Percentiles rank a stretch among this genome's conserved stretches.
Evolutionary conservation across 164 flowering plant genomes (phyloP).

Genomic region (Stephania japonica): DNA sequence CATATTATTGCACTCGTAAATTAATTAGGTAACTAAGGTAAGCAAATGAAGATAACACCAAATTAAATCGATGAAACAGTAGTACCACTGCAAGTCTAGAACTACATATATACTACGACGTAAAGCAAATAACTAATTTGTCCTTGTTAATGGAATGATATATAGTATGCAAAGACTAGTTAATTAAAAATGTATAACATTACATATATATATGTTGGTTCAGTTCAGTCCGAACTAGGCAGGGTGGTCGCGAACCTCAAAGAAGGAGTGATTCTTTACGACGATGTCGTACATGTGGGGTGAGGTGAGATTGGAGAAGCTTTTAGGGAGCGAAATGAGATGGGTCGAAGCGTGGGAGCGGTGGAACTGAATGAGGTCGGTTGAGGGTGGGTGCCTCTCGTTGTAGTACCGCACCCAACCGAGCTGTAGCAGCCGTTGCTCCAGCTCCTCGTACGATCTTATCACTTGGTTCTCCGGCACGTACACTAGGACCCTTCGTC

Average conservation of each 20-base stretch:
- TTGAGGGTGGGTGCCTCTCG: conserved; percentile 4
- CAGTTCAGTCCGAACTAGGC: neutral
- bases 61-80: no score
- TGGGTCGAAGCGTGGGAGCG: conserved; percentile 26
- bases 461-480: conserved; percentile 40
- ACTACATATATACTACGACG: neutral
- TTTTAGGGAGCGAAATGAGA: conserved; percentile 40
- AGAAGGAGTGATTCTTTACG: conserved; percentile 51
- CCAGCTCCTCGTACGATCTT: conserved; percentile 37
- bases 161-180: neutral
- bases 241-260: conserved; percentile 40
- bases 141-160: neutral
- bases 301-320: conserved; percentile 33
- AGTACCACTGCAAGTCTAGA: neutral
- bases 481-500: conserved; percentile 41
- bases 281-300: conserved; percentile 57
- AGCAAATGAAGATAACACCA: no score
- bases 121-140: neutral
- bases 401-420: conserved; percentile 42
- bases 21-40: no score
- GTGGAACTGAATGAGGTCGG: conserved; percentile 41
- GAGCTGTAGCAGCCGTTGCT: conserved; percentile 34
- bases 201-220: neutral
- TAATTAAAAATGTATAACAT: neutral
- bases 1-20: no score